phyloP scores from a whole-genome alignment of 2,329 filamentous ascomycete genomes.

The Fusarium foetens region DNA sequence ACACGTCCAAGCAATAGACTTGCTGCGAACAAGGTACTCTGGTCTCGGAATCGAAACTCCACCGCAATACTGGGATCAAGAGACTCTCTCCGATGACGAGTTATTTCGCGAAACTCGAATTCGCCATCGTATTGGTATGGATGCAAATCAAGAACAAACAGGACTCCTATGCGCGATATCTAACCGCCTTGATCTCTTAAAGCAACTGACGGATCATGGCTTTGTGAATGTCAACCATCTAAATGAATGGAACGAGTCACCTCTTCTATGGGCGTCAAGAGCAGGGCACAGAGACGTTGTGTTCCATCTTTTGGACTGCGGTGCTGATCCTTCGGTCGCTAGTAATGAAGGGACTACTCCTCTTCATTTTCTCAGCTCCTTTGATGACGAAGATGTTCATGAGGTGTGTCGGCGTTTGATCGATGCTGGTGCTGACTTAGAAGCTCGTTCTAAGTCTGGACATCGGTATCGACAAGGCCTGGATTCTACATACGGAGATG shows the following conservation, averaged over 20 bases:
- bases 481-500: neutral
- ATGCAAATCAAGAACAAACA: neutral
- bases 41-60: neutral
- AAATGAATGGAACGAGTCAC: neutral
- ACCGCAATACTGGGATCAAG: neutral
- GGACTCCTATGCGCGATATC: neutral
- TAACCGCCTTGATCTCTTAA: neutral
- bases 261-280: neutral
- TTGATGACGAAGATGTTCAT: fast-evolving
- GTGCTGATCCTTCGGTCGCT: neutral
- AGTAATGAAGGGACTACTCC: neutral
- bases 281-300: neutral
- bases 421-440: neutral
- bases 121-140: neutral
- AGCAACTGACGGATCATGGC: fast-evolving
- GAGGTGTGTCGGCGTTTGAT: neutral
- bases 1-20: fast-evolving
- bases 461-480: neutral
- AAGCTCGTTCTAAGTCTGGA: neutral
- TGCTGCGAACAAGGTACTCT: neutral
- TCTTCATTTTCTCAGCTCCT: neutral
- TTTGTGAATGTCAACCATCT: neutral
- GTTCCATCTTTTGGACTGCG: neutral
- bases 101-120: neutral
- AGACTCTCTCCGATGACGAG: fast-evolving